Conservation (phyloP, 225 moss, liverwort and hornwort genomes). For the Antitrichia curtipendula region DNA sequence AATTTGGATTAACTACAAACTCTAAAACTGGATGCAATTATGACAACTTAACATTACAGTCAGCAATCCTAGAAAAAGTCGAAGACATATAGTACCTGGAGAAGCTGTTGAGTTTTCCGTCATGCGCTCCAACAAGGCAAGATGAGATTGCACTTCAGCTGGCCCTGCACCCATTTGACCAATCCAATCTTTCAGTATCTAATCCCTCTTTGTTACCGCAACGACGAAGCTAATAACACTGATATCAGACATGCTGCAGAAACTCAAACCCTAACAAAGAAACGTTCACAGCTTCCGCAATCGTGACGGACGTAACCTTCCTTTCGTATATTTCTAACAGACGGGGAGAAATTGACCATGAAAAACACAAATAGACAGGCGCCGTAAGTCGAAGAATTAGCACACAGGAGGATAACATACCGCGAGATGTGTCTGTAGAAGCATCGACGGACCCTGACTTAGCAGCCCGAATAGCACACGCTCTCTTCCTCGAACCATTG, state of each 20-base stretch:
- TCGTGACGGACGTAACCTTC: neutral
- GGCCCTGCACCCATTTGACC: neutral
- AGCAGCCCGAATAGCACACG: neutral
- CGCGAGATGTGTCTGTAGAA: neutral
- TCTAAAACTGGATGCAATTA: neutral
- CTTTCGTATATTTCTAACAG: neutral
- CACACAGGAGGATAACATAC: neutral
- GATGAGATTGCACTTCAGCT: conserved; percentile 3
- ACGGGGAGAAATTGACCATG: neutral
- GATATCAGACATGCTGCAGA: neutral
- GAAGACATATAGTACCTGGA: neutral
- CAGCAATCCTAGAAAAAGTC: neutral
- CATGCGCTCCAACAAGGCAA: conserved; percentile 19
- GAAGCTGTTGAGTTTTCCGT: conserved; percentile 3
- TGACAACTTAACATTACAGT: neutral
- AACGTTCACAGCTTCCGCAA: neutral
- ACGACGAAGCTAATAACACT: neutral
- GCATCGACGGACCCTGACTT: neutral
- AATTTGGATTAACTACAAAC: neutral
- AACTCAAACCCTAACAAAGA: neutral
- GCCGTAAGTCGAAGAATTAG: neutral
- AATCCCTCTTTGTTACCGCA: neutral
- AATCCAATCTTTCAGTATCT: neutral
- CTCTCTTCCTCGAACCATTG: neutral
- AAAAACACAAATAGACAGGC: neutral